Evolutionary conservation across 2,329 filamentous ascomycete species (phyloP), one percentile per base, ranked within the genome.

Genomic region (Colletotrichum spinosum): DNA sequence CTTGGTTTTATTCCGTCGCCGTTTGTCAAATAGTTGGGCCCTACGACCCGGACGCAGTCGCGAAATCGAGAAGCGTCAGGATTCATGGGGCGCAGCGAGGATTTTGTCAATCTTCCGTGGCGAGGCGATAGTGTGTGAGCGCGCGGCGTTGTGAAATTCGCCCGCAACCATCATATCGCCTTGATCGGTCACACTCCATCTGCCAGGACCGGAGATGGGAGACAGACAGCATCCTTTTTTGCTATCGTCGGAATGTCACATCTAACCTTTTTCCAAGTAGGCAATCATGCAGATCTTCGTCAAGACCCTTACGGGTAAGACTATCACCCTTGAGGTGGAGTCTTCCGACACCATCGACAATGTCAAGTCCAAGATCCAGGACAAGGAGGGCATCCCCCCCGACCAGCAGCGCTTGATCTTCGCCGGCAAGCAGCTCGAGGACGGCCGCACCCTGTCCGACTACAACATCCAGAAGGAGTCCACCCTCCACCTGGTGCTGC

Each of bases 381-480:
- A 98, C 90, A 99, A 98, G 92, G 96, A 99, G 88, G 95, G 96
- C 75, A 99, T 99, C 74, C 96, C 96, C 80, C 95, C 96, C 53
- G 96, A 98, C 87, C 96, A 98, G 84, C 96, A 99, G 88, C 95
- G 96, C 81, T 86, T 99, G 83, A 99, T 99, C 90, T 99, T 98
- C 85, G 96, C 96, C 79, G 96, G 96, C 83, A 99, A 99, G 92
- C 96, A 99, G 89, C 94, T 99, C 80, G 96, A 98, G 87, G 96
- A 99, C 80, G 96, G 96, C 83, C 95, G 96, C 79, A 98, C 96
- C 77, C 93, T 99, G 73, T 96, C 92, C 80, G 96, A 99, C 88
- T 99, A 99, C 93, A 99, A 98, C 91, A 98, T 99, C 88, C 96
- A 99, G 91, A 99, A 99, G 92, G 95, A 98, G 90, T 94, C 90